Conservation (phyloP, 192 early-diverging fungal species). For the Phlyctochytrium arcticum region DNA sequence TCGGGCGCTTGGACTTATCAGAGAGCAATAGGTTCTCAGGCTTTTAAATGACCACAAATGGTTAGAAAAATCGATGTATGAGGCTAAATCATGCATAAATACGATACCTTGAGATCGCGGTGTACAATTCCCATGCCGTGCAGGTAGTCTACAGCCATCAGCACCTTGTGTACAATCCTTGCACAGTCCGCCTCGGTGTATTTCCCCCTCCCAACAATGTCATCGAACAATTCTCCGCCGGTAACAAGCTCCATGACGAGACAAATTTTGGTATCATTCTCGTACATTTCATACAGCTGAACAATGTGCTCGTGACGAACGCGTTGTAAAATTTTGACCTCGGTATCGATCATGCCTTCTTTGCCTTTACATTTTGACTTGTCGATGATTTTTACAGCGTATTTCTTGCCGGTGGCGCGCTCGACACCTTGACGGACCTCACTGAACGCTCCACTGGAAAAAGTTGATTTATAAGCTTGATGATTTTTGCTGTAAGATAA, state of each 20-base stretch:
- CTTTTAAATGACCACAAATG: slow-evolving; percentile 6
- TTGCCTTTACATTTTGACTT: slow-evolving; percentile 68
- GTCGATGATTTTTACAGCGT: slow-evolving; percentile 87
- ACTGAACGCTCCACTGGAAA: slow-evolving; percentile 60
- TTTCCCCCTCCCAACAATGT: slow-evolving; percentile 71
- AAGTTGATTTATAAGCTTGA: too few relatives aligned
- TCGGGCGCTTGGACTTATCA: slow-evolving; percentile 40
- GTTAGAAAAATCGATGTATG: not conserved
- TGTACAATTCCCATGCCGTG: slow-evolving; percentile 84
- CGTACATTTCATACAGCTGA: slow-evolving; percentile 56
- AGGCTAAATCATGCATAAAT: not conserved
- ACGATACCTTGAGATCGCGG: slow-evolving; percentile 78
- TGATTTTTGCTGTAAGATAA: not conserved
- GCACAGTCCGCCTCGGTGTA: slow-evolving; percentile 76
- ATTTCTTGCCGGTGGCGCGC: slow-evolving; percentile 58
- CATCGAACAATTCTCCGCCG: slow-evolving; percentile 92
- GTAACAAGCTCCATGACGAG: slow-evolving; percentile 63
- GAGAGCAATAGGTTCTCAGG: slow-evolving; percentile 55
- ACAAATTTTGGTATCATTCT: slow-evolving; percentile 50
- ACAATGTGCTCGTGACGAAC: slow-evolving; percentile 66
- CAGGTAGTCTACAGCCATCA: slow-evolving; percentile 79
- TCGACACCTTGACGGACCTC: slow-evolving; percentile 68
- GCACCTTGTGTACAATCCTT: slow-evolving; percentile 72
- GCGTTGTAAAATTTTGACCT: slow-evolving; percentile 68
- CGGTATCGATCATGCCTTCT: slow-evolving; percentile 73